Evolutionary conservation across 148 eudicot species (phyloP).

Genomic region (Camellia japonica): DNA sequence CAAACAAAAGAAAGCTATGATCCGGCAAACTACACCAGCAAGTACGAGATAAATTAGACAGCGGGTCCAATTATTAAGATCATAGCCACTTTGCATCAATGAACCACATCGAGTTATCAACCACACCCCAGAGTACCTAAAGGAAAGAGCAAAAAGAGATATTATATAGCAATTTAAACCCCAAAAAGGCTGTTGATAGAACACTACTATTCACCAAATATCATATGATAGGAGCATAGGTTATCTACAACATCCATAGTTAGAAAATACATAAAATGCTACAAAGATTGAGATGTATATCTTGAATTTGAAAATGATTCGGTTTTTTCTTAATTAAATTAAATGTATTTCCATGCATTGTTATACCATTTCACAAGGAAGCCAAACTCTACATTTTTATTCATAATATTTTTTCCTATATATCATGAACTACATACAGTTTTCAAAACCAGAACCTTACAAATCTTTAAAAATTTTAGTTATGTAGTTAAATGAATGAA

Average conservation of each 20-base stretch:
- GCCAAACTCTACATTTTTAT: no score
- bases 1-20: slow-evolving; percentile 62
- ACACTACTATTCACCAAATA: not conserved
- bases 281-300: not conserved
- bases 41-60: slow-evolving; percentile 52
- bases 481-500: no score
- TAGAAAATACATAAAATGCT: not conserved
- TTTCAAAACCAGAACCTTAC: no score
- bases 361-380: not conserved
- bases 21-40: slow-evolving; percentile 54
- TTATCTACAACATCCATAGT: not conserved
- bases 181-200: not conserved
- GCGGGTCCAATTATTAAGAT: slow-evolving; percentile 48
- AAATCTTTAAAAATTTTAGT: no score
- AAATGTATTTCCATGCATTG: not conserved
- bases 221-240: not conserved
- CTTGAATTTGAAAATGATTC: not conserved
- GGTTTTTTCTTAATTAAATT: not conserved
- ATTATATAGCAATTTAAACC: not conserved
- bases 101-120: slow-evolving; percentile 81
- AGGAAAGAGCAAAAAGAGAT: not conserved
- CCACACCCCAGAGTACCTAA: slow-evolving; percentile 91
- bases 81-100: slow-evolving; percentile 55
- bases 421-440: not conserved
- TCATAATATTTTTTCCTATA: no score